Evolutionary conservation across 257 asterid genomes (phyloP), one percentile per base, ranked within the genome.

Genomic region (Phtheirospermum japonicum): DNA sequence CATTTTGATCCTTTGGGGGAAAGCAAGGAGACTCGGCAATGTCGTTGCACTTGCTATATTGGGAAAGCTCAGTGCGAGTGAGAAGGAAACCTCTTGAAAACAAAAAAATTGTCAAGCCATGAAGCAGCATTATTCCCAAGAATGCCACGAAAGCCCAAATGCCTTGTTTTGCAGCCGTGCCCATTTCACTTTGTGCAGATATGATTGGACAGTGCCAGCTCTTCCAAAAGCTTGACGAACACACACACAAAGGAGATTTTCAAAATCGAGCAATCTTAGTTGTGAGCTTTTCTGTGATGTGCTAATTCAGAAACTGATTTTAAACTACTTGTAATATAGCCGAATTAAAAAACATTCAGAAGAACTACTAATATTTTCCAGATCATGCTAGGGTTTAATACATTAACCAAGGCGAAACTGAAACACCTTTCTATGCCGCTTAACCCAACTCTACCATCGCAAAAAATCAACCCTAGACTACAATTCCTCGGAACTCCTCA

Each of bases 61-160:
- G 79, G 7, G 99, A 78, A 45, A 92, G 95, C 74, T 92, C 99
- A 0, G 93, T 78, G 54, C 99, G 96, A 49, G 97, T 92, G 34
- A 92, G 95, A 59, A 92, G 97, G 76, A 92, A 92, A 62, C 99
- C 99, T 75, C 89, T 75, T 4, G 96, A 89, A 63, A 92, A 92
- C 31, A 86, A 56, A 0, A 83, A 66, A 72, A 89, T 85, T 72
- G 91, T 84, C 42, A 76, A 46, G 53, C 72, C 31, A 75, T 89
- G 99, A 70, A 92, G 79, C 54, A 83, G 37, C 82, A 80, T 68
- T 55, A 89, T 76, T 39, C 84, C 86, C 14, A 79, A 31, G 72
- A 87, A 86, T 46, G 79, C 74, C 23, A 65, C 6, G 51, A 83
- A 78, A 17, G 79, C 79, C 94, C 91, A 51, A 45, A 20, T 28